phyloP scores from a whole-genome alignment of 2,329 filamentous ascomycete species.

The Cladophialophora bantiana region DNA sequence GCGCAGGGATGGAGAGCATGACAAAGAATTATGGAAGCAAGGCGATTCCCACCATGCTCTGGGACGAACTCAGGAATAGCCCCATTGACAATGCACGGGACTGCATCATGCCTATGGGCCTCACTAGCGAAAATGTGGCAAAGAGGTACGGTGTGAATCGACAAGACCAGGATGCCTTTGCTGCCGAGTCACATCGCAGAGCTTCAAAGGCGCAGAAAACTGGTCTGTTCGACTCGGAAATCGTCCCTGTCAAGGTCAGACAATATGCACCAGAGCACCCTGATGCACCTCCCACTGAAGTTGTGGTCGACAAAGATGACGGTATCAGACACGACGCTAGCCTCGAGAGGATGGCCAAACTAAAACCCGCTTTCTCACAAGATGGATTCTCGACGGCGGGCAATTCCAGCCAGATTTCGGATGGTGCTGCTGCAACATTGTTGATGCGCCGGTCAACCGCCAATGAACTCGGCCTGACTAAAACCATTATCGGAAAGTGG shows the following conservation, averaged over 20 bases:
- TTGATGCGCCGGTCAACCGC: conserved; percentile 87
- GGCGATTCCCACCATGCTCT: conserved; percentile 84
- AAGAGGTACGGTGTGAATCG: conserved; percentile 74
- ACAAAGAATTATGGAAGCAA: conserved; percentile 84
- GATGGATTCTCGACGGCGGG: conserved; percentile 83
- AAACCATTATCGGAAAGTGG: conserved; percentile 80
- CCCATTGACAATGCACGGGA: conserved; percentile 74
- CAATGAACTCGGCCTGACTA: conserved; percentile 71
- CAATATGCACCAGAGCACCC: conserved; percentile 70
- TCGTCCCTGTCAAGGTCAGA: conserved; percentile 77
- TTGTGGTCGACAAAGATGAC: conserved; percentile 80
- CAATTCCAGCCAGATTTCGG: conserved; percentile 83
- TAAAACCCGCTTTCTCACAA: conserved; percentile 84
- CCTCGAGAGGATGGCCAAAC: conserved; percentile 72
- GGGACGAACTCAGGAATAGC: conserved; percentile 73
- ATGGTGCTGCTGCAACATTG: conserved; percentile 83
- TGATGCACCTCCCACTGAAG: conserved; percentile 62
- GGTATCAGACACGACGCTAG: conserved; percentile 75
- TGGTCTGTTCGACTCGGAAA: conserved; percentile 78
- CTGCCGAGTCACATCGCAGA: conserved; percentile 74
- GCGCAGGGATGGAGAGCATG: conserved; percentile 96
- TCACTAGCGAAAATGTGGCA: conserved; percentile 89
- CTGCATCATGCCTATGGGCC: conserved; percentile 93
- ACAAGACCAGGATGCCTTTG: conserved; percentile 82
- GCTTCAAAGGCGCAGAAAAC: conserved; percentile 73